These are phyloP conservation scores for Massarina eburnea DNA, from an alignment of 2,329 filamentous ascomycete genomes.

Conservation along the genomic window DNA sequence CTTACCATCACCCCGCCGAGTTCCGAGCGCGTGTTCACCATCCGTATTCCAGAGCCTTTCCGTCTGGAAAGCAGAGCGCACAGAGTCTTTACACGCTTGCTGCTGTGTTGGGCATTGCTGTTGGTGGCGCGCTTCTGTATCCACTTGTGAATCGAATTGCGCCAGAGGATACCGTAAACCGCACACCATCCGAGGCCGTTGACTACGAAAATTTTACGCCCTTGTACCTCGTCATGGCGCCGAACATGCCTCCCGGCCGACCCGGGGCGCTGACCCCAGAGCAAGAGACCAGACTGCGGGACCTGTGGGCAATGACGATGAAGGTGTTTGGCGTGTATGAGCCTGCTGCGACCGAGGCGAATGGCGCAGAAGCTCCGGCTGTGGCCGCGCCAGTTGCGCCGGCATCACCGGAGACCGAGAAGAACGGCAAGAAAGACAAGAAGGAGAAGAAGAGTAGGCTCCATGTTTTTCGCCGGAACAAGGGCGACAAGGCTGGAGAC, in stretches of 20 bases:
- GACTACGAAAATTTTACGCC: constrained; percentile 24
- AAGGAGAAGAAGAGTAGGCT: constrained; percentile 77
- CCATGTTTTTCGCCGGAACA: constrained; percentile 62
- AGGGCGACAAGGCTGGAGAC: constrained; percentile 59
- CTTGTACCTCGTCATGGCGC: constrained; percentile 44
- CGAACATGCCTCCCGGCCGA: constrained; percentile 64
- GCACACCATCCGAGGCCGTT: constrained; percentile 16
- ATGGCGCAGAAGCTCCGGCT: constrained; percentile 18
- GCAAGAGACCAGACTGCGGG: constrained; percentile 82
- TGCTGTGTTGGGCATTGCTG: constrained; percentile 33
- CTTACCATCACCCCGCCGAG: constrained; percentile 8
- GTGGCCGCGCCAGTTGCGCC: constrained; percentile 8
- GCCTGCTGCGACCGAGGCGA: constrained; percentile 34
- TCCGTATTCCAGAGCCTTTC: constrained; percentile 5
- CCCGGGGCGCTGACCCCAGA: constrained; percentile 86
- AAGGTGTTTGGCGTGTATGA: constrained; percentile 69
- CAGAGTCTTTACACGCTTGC: constrained; percentile 27
- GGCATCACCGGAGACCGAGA: constrained; percentile 17
- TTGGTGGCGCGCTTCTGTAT: constrained; percentile 35
- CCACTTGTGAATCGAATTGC: constrained; percentile 18
- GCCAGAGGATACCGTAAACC: constrained; percentile 8
- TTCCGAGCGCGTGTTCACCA: constrained; percentile 16
- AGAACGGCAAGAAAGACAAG: constrained; percentile 57
- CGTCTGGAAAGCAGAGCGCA: constrained; percentile 24
- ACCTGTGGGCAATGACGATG: constrained; percentile 79